A percentile compares a stretch with the other conserved stretches of the same genome.
phyloP scores from a whole-genome alignment of 371 early-diverging fungal species.

The Lichtheimia corymbifera region DNA sequence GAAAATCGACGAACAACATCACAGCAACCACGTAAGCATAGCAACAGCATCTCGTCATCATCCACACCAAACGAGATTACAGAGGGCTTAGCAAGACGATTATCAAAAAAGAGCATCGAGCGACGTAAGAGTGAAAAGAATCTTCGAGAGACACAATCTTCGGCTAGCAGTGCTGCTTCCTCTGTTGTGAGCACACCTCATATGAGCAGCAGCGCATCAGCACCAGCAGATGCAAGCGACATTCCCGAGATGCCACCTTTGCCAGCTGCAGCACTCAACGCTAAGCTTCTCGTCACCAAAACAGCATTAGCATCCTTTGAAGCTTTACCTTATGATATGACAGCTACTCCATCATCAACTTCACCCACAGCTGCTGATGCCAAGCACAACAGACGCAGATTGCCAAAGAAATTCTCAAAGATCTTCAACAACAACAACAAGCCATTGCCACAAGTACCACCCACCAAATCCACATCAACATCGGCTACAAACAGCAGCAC shows the following conservation, averaged over 20 bases:
- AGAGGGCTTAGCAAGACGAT: constrained; percentile 20
- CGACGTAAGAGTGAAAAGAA: constrained; percentile 27
- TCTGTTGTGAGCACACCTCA: constrained; percentile 14
- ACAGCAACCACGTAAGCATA: neutral
- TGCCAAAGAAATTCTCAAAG: constrained; percentile 18
- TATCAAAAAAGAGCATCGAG: constrained; percentile 30
- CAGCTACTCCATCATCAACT: constrained; percentile 3
- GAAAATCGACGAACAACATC: neutral
- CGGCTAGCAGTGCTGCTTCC: constrained; percentile 5
- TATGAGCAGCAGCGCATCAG: neutral
- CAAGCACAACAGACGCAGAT: constrained; percentile 5
- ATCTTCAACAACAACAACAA: constrained; percentile 7
- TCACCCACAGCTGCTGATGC: neutral
- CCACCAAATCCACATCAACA: neutral
- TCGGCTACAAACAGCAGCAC: too few relatives aligned
- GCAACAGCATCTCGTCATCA: neutral
- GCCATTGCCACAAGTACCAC: neutral
- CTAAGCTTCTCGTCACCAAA: neutral
- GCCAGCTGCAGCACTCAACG: constrained; percentile 2
- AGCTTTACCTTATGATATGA: constrained; percentile 42
- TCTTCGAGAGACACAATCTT: constrained; percentile 13
- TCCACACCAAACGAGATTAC: neutral
- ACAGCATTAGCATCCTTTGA: constrained; percentile 19
- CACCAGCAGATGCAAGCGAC: neutral
- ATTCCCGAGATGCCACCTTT: constrained; percentile 17